phyloP scores from a whole-genome alignment of 202 grass and related monocot genomes.

The Schoenoplectus triqueter region DNA sequence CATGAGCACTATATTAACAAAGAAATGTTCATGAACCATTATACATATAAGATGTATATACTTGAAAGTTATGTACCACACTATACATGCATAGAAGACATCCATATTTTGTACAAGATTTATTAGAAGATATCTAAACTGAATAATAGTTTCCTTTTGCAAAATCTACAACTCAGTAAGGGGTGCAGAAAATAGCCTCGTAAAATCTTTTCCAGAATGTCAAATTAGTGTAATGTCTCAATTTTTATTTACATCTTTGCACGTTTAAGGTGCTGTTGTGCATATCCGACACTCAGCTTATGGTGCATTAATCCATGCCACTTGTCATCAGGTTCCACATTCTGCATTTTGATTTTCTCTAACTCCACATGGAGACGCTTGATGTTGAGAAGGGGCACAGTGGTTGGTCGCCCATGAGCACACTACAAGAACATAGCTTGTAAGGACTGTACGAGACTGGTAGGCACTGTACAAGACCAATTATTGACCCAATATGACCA shows the following conservation, averaged over 20 bases:
- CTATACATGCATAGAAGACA: not conserved
- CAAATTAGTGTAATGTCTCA: conserved; percentile 14
- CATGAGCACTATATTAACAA: not conserved
- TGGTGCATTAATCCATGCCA: conserved; percentile 73
- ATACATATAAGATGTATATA: not conserved
- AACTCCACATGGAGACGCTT: conserved; percentile 57
- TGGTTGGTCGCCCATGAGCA: conserved; percentile 89
- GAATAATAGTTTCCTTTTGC: not conserved
- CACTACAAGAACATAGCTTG: conserved; percentile 52
- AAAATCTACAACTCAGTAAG: conserved; percentile 10
- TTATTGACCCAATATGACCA: not conserved
- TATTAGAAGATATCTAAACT: conserved; percentile 19
- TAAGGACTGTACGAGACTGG: not conserved
- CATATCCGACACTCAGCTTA: conserved; percentile 53
- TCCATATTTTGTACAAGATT: conserved; percentile 14
- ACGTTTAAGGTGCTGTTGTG: conserved; percentile 54
- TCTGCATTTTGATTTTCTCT: conserved; percentile 49
- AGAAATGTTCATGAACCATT: not conserved
- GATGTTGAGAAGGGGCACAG: conserved; percentile 67
- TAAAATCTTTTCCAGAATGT: not conserved
- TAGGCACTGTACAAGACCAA: not conserved
- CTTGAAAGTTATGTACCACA: not conserved
- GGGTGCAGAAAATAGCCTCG: not conserved
- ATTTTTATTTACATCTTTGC: conserved; percentile 46
- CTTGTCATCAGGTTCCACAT: conserved; percentile 30